Percentiles rank a stretch among this genome's conserved stretches.
phyloP scores from a whole-genome alignment of 495 filamentous ascomycete species.

The Annulohypoxylon maeteangense region DNA sequence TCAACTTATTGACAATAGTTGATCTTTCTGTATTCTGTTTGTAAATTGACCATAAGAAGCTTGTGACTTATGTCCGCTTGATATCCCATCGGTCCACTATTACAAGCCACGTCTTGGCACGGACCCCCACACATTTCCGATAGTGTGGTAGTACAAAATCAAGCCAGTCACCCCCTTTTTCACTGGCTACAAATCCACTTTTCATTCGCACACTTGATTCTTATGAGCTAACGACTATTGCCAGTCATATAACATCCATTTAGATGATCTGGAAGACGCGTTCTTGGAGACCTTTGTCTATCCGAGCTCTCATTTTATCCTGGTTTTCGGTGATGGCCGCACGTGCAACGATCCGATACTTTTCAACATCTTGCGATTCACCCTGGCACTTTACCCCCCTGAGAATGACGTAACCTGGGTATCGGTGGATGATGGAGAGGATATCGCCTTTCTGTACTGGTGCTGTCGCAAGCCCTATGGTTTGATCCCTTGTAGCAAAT shows the following conservation, averaged over 20 bases:
- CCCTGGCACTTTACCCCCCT: not conserved
- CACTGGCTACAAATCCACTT: not conserved
- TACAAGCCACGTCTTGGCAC: not conserved
- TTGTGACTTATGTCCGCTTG: not conserved
- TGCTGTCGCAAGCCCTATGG: slow-evolving; percentile 12
- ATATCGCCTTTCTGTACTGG: not conserved
- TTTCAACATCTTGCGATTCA: too few relatives aligned
- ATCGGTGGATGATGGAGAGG: not conserved
- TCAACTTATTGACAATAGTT: not conserved
- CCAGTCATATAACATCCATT: too few relatives aligned
- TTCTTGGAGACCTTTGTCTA: not conserved
- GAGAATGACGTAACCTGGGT: not conserved
- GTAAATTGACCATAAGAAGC: too few relatives aligned
- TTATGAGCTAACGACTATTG: too few relatives aligned
- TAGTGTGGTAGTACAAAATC: too few relatives aligned
- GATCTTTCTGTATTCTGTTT: not conserved
- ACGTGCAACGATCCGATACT: slow-evolving; percentile 8
- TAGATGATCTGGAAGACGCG: not conserved
- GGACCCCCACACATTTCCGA: not conserved
- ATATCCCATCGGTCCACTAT: not conserved
- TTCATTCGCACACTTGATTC: too few relatives aligned
- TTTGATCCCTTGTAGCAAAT: slow-evolving; percentile 1
- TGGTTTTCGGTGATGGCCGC: not conserved
- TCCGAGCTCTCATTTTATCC: not conserved
- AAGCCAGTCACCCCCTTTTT: not conserved